Evolutionary conservation across 2,329 filamentous ascomycete genomes (phyloP), one percentile per base, ranked within the genome.

Genomic region (Escovopsis sp.): DNA sequence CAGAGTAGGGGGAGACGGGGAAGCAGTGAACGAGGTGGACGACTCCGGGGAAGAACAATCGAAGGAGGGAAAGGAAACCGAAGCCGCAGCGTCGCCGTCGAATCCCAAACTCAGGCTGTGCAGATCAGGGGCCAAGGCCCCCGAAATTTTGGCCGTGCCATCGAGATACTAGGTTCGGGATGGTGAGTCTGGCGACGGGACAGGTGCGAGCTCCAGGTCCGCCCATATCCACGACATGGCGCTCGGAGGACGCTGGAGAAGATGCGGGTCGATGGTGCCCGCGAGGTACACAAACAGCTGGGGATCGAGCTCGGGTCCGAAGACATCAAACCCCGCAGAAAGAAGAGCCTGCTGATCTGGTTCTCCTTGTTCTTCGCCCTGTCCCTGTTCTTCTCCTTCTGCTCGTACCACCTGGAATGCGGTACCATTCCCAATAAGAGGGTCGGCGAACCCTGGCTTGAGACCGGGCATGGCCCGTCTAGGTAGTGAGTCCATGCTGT

Each of bases 391-490:
- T n/a, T n/a, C n/a, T n/a, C n/a, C n/a, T n/a, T n/a, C n/a, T n/a
- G n/a, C n/a, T n/a, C n/a, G n/a, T n/a, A n/a, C n/a, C n/a, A n/a
- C n/a, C n/a, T n/a, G n/a, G n/a, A n/a, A n/a, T n/a, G n/a, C n/a
- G n/a, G 35, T 23, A 18, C 25, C 32, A 19, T 37, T 11, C 4
- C 15, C 38, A 3, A 39, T 6, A 32, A 37, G 32, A 4, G 38
- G 38, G 16, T 39, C 10, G n/a, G 4, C 2, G 11, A 32, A 35
- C 13, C 35, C 32, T 11, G 18, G 18, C 19, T 27, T 39, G 23
- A 39, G 34, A 12, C 31, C 18, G 10, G 12, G 21, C 21, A 25
- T 9, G 21, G 21, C 21, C 11, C 21, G 21, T 8, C 21, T n/a
- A n/a, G n/a, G n/a, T n/a, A n/a, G 7, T 25, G 21, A 25, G 21